Base-by-base conservation (phyloP, 192 early-diverging fungal species). In the Umbelopsis isabellina region DNA sequence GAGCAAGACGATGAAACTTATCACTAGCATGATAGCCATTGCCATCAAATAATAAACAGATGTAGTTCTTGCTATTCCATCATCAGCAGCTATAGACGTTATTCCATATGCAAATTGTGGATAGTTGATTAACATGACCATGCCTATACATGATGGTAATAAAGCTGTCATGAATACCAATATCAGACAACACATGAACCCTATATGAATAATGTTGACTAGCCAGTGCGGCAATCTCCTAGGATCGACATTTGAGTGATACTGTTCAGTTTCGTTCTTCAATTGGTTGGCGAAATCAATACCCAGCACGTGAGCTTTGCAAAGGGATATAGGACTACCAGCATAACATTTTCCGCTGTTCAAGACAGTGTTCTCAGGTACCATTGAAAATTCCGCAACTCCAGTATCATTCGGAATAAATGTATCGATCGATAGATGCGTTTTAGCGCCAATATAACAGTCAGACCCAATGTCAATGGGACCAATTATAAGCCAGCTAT, bases 301-400 rank as follows among this genome's bases (percentile, higher is more conserved):
- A 16, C 30, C 18, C 25, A 61, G 37, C 2, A 30, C 55, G 3
- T 16, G 5, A 35, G 25, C 7, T 18, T 61, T 25, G 15, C 55
- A 61, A 33, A 4, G 27, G 10, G 27, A 25, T n/a, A 61, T 35
- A 33, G 55, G 55, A 3, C 27, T 37, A 5, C 55, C 55, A 61
- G 55, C 55, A 61, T 61, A 61, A 6, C 11, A 18, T 16, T 35
- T 37, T 4, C 55, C 55, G 33, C 55, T 61, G 0, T 61, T 15
- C 8, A 61, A 30, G 16, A 61, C 55, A 15, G 55, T 35, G 6
- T 61, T 30, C 18, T 61, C 55, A 25, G 55, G 55, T 35, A 61
- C 55, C 55, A 61, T 61, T 3, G 55, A 61, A 18, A 61, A 61
- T 35, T 61, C 55, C 7, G 55, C 55, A 61, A 61, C 18, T 1